Conservation (phyloP, 2,329 filamentous ascomycete genomes). For the Dichotomopilus funicola region DNA sequence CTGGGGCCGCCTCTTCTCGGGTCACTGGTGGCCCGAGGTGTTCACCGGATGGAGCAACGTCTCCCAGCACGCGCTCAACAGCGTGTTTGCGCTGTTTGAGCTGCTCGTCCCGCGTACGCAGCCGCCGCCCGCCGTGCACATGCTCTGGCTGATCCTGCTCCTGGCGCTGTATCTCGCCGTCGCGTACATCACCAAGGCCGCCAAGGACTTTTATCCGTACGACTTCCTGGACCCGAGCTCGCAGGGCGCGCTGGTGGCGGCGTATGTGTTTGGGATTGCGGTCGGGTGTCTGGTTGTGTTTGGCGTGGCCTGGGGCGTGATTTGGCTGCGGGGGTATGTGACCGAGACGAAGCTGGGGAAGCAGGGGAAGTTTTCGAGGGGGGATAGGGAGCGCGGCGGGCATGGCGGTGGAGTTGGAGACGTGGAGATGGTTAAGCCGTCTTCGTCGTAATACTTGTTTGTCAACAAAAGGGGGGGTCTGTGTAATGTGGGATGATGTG, state of each 20-base stretch:
- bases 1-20: slow-evolving; percentile 56
- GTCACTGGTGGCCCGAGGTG: slow-evolving; percentile 42
- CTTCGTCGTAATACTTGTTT: neutral
- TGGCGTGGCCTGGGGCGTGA: slow-evolving; percentile 41
- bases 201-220: slow-evolving; percentile 71
- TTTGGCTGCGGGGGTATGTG: slow-evolving; percentile 45
- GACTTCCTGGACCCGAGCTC: slow-evolving; percentile 60
- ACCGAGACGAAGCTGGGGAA: slow-evolving; percentile 41
- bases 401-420: neutral
- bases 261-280: slow-evolving; percentile 56
- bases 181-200: slow-evolving; percentile 65
- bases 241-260: slow-evolving; percentile 52
- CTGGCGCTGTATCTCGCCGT: slow-evolving; percentile 66
- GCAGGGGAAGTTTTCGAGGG: slow-evolving; percentile 33
- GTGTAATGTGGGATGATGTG: too few species aligned
- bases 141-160: slow-evolving; percentile 62
- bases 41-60: slow-evolving; percentile 60
- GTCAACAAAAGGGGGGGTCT: too few species aligned
- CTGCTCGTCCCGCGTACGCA: slow-evolving; percentile 60
- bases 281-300: slow-evolving; percentile 49
- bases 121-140: slow-evolving; percentile 55
- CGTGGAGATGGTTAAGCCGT: slow-evolving; percentile 13
- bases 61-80: slow-evolving; percentile 70
- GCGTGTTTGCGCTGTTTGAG: slow-evolving; percentile 68
- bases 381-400: neutral